Evolutionary conservation across 1,284 basidiomycete genomes (phyloP), one percentile per base, ranked within the genome.

Genomic region (Boletus semigastroideus): DNA sequence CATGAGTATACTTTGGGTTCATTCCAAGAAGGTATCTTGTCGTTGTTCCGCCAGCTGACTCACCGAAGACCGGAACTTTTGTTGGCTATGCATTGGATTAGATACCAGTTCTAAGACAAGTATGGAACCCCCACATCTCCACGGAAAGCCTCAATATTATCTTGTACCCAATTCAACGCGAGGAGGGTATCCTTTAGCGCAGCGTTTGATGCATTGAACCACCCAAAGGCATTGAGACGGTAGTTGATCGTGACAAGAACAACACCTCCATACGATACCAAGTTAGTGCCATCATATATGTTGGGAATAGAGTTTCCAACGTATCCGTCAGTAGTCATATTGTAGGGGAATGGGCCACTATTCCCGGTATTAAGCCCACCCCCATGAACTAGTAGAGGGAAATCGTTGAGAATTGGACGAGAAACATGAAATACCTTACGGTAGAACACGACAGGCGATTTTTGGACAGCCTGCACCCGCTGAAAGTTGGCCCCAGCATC

Each of bases 211-310:
- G 22, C 22, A 22, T 22, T 22, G 22, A 22, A 22, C 60, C 38
- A 67, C n/a, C 64, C 62, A 17, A 66, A 42, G 0, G 47, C 52
- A 40, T 17, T 60, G 14, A 65, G 53, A 16, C 59, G 67, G 50
- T 74, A 74, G 50, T 73, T 72, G 55, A 71, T 66, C 6, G 65
- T 64, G 45, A 74, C 68, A 5, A 76, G 63, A 6, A 75, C 52
- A 14, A 63, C 59, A 6, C 58, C 59, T 30, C 55, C 58, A 48
- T 60, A 62, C 3, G 59, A 62, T 14, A 62, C 52, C 27, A 58
- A 37, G 48, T 61, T 61, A 33, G 61, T 55, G 2, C 61, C 55
- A 37, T 61, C 57, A n/a, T 53, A 52, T 7, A 61, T 30, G 22
- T 62, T 60, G 3, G 61, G 27, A n/a, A 41, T 48, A 10, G 59